Base-by-base conservation (phyloP, 805 yeast species). In the Cyberlindnera bimundalis region DNA sequence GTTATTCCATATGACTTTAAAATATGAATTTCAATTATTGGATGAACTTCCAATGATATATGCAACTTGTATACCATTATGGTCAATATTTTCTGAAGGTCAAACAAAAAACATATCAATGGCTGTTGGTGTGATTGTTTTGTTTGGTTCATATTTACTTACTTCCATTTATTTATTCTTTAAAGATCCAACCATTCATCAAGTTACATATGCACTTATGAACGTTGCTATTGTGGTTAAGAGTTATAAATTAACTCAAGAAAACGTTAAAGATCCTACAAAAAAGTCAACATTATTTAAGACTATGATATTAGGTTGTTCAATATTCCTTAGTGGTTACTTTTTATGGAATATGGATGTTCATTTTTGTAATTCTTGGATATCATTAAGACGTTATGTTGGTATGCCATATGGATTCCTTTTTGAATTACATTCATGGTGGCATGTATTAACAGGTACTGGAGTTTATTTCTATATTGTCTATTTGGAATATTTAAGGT, bases 31-130 rank as follows among this genome's bases (percentile, higher is more conserved):
- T 66, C 99, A 93, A 66, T 62, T 93, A 48, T 71, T 93, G 61
- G 99, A 93, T 66, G 99, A 93, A 62, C 70, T 93, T 55, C 99
- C 99, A 29, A 93, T 93, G 99, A 87, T 93, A 47, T 93, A 93
- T 65, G 97, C 96, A 17, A 93, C 99, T 2, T 91, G 96, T 49
- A 80, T 91, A 20, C 98, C 99, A 0, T 81, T 88, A 46, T 87
- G 95, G 95, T 74, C 81, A 31, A 79, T 85, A 1, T 81, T 83
- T 50, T 73, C 84, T 34, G 85, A 79, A 56, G 77, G 76, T 29
- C 67, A 64, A 43, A 47, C 71, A 1, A 32, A 23, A n/a, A 40
- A 28, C 15, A 67, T 62, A 21, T 69, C 78, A 9, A 35, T 63
- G n/a, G 40, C 60, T 12, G 67, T 80, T 17, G 88, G 73, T 0